Evolutionary conservation across 805 yeast species (phyloP).

Genomic region (Saccharomycopsis sp.): DNA sequence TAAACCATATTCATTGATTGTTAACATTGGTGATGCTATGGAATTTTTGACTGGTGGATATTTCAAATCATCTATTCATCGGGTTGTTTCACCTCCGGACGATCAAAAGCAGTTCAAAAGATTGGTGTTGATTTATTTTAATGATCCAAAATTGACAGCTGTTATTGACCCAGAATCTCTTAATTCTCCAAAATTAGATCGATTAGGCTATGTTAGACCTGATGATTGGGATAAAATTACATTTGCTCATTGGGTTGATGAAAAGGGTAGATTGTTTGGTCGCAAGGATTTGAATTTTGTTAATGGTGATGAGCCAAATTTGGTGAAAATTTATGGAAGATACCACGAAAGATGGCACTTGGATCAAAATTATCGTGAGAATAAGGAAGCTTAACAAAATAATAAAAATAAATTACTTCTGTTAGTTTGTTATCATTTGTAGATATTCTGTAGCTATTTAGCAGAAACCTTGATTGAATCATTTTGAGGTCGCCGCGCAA

Average conservation of each 20-base stretch:
- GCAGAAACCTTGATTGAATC: no score
- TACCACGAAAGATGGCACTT: constrained; percentile 11
- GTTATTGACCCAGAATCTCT: constrained; percentile 29
- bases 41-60: constrained; percentile 33
- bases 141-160: constrained; percentile 26
- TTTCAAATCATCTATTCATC: constrained; percentile 30
- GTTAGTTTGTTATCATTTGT: no score
- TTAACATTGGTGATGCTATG: constrained; percentile 35
- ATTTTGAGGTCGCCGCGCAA: no score
- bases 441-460: no score
- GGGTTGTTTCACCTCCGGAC: constrained; percentile 30
- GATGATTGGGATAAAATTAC: constrained; percentile 29
- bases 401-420: no score
- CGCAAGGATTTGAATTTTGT: constrained; percentile 2
- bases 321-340: constrained; percentile 6
- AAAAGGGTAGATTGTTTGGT: constrained; percentile 25
- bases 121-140: constrained; percentile 29
- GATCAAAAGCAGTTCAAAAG: constrained; percentile 28
- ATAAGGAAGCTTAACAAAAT: no score
- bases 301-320: constrained; percentile 2
- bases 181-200: constrained; percentile 24
- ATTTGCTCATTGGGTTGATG: constrained; percentile 27
- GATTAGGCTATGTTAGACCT: constrained; percentile 26
- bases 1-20: constrained; percentile 33
- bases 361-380: constrained; percentile 2